A percentile compares a stretch with the other conserved stretches of the same genome.
Evolutionary conservation across 2,329 filamentous ascomycete species (phyloP).

Genomic region (Ceratocystis eucalypticola): DNA sequence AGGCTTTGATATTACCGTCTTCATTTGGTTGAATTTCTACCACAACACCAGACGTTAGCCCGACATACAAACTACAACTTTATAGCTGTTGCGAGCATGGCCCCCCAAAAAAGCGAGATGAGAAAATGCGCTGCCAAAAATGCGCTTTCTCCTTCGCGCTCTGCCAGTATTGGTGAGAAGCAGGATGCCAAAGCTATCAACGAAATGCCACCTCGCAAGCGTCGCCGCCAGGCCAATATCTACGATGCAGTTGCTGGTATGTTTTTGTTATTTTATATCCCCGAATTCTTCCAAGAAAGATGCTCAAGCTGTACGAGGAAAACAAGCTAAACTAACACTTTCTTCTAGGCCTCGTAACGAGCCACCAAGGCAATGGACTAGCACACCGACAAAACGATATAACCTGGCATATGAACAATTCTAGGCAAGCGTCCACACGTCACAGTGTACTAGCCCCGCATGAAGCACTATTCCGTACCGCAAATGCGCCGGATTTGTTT

Average conservation of each 20-base stretch:
- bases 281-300: not conserved
- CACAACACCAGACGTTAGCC: not conserved
- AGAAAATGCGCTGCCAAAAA: not conserved
- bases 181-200: not conserved
- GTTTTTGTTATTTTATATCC: not conserved
- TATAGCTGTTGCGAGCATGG: not conserved
- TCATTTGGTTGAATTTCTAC: not conserved
- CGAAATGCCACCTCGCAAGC: not conserved
- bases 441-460: conserved; percentile 43
- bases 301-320: not conserved
- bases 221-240: conserved; percentile 38
- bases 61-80: not conserved
- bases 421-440: not conserved
- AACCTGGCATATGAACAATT: not conserved
- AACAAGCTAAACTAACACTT: not conserved
- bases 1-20: not conserved
- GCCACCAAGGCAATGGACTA: conserved; percentile 5
- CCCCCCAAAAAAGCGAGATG: not conserved
- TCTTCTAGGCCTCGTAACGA: conserved; percentile 15
- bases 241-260: conserved; percentile 62
- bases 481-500: conserved; percentile 51
- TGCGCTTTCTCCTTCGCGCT: not conserved
- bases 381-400: not conserved
- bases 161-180: not conserved
- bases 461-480: conserved; percentile 54